Conservation (phyloP, 768 basidiomycete genomes). For the Kwoniella bestiolae region DNA sequence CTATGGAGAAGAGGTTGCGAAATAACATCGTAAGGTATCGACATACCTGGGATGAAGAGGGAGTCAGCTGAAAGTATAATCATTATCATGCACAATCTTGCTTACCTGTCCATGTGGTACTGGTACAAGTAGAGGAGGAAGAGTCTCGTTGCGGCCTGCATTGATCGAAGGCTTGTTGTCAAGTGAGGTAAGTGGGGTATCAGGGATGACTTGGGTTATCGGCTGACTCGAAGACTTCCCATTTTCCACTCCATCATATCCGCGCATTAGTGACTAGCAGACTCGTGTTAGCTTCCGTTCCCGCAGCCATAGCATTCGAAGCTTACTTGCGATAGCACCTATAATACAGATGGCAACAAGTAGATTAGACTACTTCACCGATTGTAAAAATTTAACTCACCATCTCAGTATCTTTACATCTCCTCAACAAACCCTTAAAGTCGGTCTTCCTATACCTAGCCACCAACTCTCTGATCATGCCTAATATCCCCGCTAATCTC, state of each 20-base stretch:
- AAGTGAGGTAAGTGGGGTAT: background rate
- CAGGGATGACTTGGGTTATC: slow-evolving; percentile 7
- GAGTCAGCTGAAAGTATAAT: background rate
- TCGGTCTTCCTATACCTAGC: slow-evolving; percentile 32
- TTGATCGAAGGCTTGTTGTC: background rate
- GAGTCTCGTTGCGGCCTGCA: background rate
- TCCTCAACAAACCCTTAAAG: slow-evolving; percentile 16
- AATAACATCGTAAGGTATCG: slow-evolving; percentile 22
- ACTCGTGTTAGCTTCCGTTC: too few relatives aligned
- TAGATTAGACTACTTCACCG: too few relatives aligned
- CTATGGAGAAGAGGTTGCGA: slow-evolving; percentile 43
- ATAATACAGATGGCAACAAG: background rate
- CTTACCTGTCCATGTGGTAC: slow-evolving; percentile 34
- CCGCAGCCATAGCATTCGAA: too few relatives aligned
- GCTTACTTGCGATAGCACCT: background rate
- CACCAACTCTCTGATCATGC: slow-evolving; percentile 33
- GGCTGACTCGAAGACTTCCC: too few relatives aligned
- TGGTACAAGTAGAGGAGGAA: slow-evolving; percentile 3
- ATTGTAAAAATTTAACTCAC: background rate
- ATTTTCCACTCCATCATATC: too few relatives aligned
- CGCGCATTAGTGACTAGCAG: too few relatives aligned
- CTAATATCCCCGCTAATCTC: slow-evolving; percentile 29
- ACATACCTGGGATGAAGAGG: slow-evolving; percentile 22
- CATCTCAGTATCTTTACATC: background rate
- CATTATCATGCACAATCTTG: background rate